phyloP scores from a whole-genome alignment of 2,329 filamentous ascomycete genomes.

The Botrytis fabae region DNA sequence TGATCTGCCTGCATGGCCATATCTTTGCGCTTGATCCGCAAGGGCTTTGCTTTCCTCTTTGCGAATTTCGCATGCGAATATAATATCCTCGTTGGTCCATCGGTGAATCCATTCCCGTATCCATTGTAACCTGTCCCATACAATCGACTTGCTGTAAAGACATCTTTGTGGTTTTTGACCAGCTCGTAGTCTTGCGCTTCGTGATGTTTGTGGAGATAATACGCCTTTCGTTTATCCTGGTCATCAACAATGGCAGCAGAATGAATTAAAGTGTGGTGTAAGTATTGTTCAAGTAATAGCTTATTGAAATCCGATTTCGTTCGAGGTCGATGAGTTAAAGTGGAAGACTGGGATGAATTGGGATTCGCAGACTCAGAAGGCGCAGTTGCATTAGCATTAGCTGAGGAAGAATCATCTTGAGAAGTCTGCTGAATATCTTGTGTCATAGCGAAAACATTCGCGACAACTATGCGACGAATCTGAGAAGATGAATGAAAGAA shows the following conservation, averaged over 20 bases:
- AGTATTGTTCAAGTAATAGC: constrained; percentile 62
- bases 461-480: constrained; percentile 25
- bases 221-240: constrained; percentile 52
- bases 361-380: constrained; percentile 30
- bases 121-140: constrained; percentile 81
- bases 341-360: constrained; percentile 28
- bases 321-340: constrained; percentile 36
- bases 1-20: constrained; percentile 84
- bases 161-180: constrained; percentile 57
- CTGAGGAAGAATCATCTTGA: constrained; percentile 22
- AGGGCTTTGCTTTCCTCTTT: constrained; percentile 68
- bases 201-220: constrained; percentile 63
- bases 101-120: constrained; percentile 84
- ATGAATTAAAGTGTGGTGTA: constrained; percentile 62
- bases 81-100: constrained; percentile 60
- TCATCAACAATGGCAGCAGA: constrained; percentile 53
- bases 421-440: constrained; percentile 37
- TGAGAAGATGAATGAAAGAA: background rate
- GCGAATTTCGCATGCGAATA: constrained; percentile 79
- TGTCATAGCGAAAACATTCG: constrained; percentile 41
- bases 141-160: constrained; percentile 57
- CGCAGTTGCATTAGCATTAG: background rate
- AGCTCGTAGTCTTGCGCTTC: constrained; percentile 70
- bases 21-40: constrained; percentile 77
- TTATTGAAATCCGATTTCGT: constrained; percentile 44